Evolutionary conservation across 345 rosid genomes (phyloP).

Genomic region (Lepidium aucheri): DNA sequence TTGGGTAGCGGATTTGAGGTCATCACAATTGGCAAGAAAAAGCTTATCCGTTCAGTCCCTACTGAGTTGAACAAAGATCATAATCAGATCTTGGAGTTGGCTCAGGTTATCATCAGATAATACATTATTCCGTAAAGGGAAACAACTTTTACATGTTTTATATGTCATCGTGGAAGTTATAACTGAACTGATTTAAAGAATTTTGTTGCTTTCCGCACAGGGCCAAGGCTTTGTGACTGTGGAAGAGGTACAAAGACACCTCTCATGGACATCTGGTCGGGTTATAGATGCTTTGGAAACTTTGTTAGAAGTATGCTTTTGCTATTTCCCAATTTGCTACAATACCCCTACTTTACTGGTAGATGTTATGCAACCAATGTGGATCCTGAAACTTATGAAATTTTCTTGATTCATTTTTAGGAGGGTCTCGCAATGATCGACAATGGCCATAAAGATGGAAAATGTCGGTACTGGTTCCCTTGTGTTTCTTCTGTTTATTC

Average conservation of each 20-base stretch:
- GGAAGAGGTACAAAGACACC: slow-evolving; percentile 62
- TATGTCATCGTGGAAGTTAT: neutral
- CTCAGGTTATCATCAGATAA: slow-evolving; percentile 42
- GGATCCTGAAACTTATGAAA: slow-evolving; percentile 21
- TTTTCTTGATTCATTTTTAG: slow-evolving; percentile 26
- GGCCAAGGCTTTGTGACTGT: slow-evolving; percentile 85
- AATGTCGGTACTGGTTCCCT: slow-evolving; percentile 83
- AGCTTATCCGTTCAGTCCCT: slow-evolving; percentile 85
- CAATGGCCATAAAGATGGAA: slow-evolving; percentile 68
- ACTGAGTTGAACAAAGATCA: slow-evolving; percentile 95
- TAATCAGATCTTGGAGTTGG: slow-evolving; percentile 77
- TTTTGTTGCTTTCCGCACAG: slow-evolving; percentile 27
- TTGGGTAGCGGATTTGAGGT: slow-evolving; percentile 92
- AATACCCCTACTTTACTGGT: neutral
- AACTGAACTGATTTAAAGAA: neutral
- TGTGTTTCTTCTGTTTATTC: slow-evolving; percentile 66
- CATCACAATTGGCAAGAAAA: slow-evolving; percentile 77
- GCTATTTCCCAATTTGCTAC: neutral
- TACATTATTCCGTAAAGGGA: neutral
- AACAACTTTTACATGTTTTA: neutral
- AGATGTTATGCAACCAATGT: neutral
- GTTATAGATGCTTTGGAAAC: slow-evolving; percentile 74
- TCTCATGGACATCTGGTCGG: slow-evolving; percentile 83
- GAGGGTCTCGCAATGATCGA: slow-evolving; percentile 92
- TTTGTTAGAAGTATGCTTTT: slow-evolving; percentile 52